phyloP scores from a whole-genome alignment of 768 basidiomycete species.

The Filobasidium wieringae region DNA sequence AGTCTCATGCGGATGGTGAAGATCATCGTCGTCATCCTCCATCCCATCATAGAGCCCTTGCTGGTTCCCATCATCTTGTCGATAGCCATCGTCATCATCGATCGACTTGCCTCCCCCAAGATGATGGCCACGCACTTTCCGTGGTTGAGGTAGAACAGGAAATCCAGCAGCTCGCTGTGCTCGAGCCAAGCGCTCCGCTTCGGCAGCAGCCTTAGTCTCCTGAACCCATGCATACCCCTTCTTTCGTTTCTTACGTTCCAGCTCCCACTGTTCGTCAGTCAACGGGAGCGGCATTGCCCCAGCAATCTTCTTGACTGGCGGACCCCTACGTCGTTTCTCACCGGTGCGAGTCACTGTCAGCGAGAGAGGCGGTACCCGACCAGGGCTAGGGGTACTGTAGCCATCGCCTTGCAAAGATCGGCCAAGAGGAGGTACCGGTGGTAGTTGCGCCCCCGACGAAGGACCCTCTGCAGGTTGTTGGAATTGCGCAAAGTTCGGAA shows the following conservation, averaged over 20 bases:
- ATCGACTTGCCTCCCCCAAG: background rate
- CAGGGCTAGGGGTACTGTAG: background rate
- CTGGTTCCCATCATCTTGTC: too few relatives aligned
- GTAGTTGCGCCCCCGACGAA: background rate
- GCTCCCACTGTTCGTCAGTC: slow-evolving; percentile 17
- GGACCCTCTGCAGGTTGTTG: background rate
- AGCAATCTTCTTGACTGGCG: slow-evolving; percentile 15
- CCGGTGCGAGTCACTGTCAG: background rate
- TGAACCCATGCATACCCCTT: slow-evolving; percentile 15
- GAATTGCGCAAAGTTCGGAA: background rate
- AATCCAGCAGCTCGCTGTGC: slow-evolving; percentile 7
- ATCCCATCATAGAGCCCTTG: background rate
- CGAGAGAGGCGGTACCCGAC: background rate
- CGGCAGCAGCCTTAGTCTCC: slow-evolving; percentile 16
- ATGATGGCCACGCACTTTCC: background rate
- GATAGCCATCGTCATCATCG: background rate
- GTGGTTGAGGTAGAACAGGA: background rate
- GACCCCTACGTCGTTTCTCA: slow-evolving; percentile 10
- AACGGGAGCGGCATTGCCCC: slow-evolving; percentile 6
- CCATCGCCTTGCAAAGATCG: background rate
- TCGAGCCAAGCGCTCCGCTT: slow-evolving; percentile 11
- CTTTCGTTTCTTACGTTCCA: slow-evolving; percentile 15
- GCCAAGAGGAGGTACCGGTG: background rate
- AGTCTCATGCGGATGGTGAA: background rate
- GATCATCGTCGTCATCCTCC: too few relatives aligned